Percentiles rank a stretch among this genome's conserved stretches.
Evolutionary conservation across 106 monocot genomes (phyloP).

Genomic region (Agapanthus africanus): DNA sequence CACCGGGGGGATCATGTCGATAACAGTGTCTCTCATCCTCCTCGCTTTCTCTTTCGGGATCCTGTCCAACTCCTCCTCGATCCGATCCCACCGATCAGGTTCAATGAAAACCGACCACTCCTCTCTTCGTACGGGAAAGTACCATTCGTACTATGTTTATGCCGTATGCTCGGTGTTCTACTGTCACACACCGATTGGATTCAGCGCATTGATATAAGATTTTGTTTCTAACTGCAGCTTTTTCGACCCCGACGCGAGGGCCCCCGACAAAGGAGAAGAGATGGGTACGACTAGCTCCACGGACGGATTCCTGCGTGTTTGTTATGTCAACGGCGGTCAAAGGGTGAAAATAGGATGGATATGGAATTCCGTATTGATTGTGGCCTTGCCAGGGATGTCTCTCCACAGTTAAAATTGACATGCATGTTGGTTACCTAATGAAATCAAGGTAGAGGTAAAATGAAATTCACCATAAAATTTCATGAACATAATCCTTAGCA

Average conservation of each 20-base stretch:
- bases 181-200: conserved; percentile 29
- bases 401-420: conserved; percentile 52
- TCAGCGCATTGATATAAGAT: conserved; percentile 38
- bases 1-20: conserved; percentile 42
- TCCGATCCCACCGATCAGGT: conserved; percentile 26
- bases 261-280: conserved; percentile 59
- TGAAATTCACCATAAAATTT: too few relatives aligned
- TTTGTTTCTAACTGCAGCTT: conserved; percentile 22
- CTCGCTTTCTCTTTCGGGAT: conserved; percentile 20
- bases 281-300: conserved; percentile 18
- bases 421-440: too few relatives aligned
- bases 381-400: conserved; percentile 36
- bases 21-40: conserved; percentile 20
- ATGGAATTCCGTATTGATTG: conserved; percentile 52
- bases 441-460: too few relatives aligned
- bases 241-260: conserved; percentile 21
- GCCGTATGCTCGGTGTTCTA: conserved; percentile 55
- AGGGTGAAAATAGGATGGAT: conserved; percentile 59
- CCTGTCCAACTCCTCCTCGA: conserved; percentile 39
- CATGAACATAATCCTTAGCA: too few relatives aligned
- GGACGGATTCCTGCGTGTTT: conserved; percentile 20
- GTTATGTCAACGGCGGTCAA: conserved; percentile 17
- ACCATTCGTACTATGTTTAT: conserved; percentile 60
- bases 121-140: conserved; percentile 14
- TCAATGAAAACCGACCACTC: conserved; percentile 48